Evolutionary conservation across 305 asterid species (phyloP), one percentile per base, ranked within the genome.

Genomic region (Fraxinus floribunda): DNA sequence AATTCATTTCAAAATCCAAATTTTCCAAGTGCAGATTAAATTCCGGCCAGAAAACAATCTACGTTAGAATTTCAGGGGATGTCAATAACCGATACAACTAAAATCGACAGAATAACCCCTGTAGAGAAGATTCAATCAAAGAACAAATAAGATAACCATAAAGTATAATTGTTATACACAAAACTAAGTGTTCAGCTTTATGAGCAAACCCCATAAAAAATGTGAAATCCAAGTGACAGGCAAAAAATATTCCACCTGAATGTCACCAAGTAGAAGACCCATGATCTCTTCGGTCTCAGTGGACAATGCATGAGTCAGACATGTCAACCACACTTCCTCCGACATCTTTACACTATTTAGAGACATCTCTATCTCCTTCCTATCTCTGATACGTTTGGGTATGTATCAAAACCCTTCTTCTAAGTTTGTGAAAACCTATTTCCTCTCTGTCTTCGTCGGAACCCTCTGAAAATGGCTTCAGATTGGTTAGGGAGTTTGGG

Each of bases 211-310:
- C 83, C 84, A 77, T 22, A 30, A 81, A 79, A 80, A 76, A 64
- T 11, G 81, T 34, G 66, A 20, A 64, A 75, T 49, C 62, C 1
- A 20, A 84, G 16, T 1, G 10, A 72, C 5, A 1, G 55, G 83
- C 77, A 78, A 15, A 49, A 74, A 80, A 64, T 52, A 15, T 41
- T 0, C 18, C 72, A 97, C 99, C 98, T 92, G 93, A 83, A 94
- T 90, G 79, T 97, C 99, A 62, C 99, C 99, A 20, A 97, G 98
- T 81, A 97, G 97, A 85, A 97, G 98, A 22, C 99, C 99, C 99
- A 97, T 97, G 86, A 93, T 93, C 91, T 97, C 99, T 85, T 97
- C 99, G 6, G 99, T 93, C 90, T 97, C 99, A 24, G 99, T 97
- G 16, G 99, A 95, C 98, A 97, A 94, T 95, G 99, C 97, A 93